Conservation (phyloP, 116 monocot genomes). For the Papilionanthe hybrid region DNA sequence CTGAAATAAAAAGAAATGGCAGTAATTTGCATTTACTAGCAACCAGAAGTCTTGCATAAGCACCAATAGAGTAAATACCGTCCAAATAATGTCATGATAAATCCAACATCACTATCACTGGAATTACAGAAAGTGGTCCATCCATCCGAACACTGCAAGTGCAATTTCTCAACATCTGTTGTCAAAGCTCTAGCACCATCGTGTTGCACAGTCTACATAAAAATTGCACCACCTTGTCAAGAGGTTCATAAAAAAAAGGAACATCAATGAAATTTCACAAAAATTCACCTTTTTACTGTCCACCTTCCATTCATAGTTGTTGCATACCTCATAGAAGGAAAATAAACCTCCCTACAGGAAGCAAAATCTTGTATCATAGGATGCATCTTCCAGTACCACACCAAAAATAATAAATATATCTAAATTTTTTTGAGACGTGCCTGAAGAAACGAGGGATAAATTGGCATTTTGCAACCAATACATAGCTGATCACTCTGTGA, state of each 20-base stretch:
- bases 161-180: constrained; percentile 10
- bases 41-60: background rate
- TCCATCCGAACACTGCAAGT: constrained; percentile 18
- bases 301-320: constrained; percentile 63
- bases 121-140: constrained; percentile 18
- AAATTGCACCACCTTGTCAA: background rate
- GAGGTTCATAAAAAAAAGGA: background rate
- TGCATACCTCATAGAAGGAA: constrained; percentile 86
- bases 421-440: constrained; percentile 17
- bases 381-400: background rate
- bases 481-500: constrained; percentile 77
- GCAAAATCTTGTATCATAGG: background rate
- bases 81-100: constrained; percentile 56
- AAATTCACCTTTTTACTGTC: constrained; percentile 61
- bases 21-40: background rate
- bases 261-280: background rate
- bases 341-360: constrained; percentile 73
- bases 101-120: constrained; percentile 21
- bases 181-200: constrained; percentile 7
- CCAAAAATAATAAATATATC: background rate
- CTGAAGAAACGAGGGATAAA: constrained; percentile 70
- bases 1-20: background rate
- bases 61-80: constrained; percentile 37
- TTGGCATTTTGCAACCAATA: constrained; percentile 82
- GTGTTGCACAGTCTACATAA: background rate